These are phyloP conservation scores for Pelargonium myrrhifolium DNA, from an alignment of 441 rosid genomes.

Conservation along the genomic window DNA sequence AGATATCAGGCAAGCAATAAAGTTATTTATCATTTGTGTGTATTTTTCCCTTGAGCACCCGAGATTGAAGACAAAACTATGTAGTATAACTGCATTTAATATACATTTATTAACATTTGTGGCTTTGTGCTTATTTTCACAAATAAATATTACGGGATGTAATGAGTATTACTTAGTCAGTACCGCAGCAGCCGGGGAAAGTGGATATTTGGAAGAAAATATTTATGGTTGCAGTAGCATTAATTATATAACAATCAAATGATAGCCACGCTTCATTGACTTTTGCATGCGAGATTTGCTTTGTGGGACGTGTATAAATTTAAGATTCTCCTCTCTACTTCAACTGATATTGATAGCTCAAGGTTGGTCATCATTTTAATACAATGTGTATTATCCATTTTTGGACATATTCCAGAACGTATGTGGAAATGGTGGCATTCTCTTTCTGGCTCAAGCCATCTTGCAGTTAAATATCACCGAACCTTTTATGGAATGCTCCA, in stretches of 20 bases:
- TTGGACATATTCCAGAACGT: constrained; percentile 52
- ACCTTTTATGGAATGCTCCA: constrained; percentile 36
- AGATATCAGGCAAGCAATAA: neutral
- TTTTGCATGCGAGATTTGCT: constrained; percentile 11
- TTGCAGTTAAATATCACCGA: constrained; percentile 47
- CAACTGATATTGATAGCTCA: neutral
- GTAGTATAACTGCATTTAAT: neutral
- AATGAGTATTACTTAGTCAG: neutral
- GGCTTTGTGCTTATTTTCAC: neutral
- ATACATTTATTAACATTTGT: neutral
- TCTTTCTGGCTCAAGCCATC: constrained; percentile 63
- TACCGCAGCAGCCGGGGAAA: neutral
- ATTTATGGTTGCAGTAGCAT: neutral
- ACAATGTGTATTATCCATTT: constrained; percentile 8
- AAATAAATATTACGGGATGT: neutral
- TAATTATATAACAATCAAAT: neutral
- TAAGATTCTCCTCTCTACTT: neutral
- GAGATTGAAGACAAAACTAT: neutral
- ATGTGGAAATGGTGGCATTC: constrained; percentile 82
- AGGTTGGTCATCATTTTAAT: constrained; percentile 8
- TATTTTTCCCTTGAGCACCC: neutral
- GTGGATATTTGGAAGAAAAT: neutral
- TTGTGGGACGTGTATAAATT: neutral
- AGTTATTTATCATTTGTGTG: neutral
- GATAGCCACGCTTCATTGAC: constrained; percentile 2